These are phyloP conservation scores for Myochromella boudieri DNA, from an alignment of 768 basidiomycete species.

Conservation along the genomic window DNA sequence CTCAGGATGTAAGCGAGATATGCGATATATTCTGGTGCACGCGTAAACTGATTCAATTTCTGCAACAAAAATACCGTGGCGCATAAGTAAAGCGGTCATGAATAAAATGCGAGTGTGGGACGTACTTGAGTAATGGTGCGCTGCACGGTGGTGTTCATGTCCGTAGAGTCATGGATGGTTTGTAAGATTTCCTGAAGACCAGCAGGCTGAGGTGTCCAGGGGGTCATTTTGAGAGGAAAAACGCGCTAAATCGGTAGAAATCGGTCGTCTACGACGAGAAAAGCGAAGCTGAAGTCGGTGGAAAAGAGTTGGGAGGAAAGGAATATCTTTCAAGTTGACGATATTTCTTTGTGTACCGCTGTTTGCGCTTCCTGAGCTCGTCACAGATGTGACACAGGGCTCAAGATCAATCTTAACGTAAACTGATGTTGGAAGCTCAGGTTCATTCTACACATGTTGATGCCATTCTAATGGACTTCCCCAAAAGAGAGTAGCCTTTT, in stretches of 20 bases:
- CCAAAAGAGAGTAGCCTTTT: neutral
- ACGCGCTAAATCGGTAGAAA: slow-evolving; percentile 34
- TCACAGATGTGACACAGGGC: slow-evolving; percentile 20
- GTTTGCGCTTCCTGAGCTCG: slow-evolving; percentile 9
- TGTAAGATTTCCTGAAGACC: slow-evolving; percentile 90
- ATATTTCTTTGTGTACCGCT: slow-evolving; percentile 24
- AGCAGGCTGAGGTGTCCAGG: slow-evolving; percentile 83
- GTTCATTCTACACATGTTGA: no score
- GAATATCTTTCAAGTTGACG: slow-evolving; percentile 23
- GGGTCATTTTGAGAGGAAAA: slow-evolving; percentile 50
- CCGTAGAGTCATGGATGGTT: slow-evolving; percentile 90
- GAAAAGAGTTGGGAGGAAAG: slow-evolving; percentile 12
- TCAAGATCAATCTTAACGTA: neutral
- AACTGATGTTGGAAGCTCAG: slow-evolving; percentile 7
- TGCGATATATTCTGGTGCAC: slow-evolving; percentile 90
- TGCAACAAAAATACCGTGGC: slow-evolving; percentile 27
- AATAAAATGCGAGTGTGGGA: slow-evolving; percentile 17
- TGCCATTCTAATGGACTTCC: neutral
- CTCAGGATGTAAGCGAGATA: slow-evolving; percentile 95
- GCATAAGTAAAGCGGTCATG: slow-evolving; percentile 20
- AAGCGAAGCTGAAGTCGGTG: slow-evolving; percentile 23
- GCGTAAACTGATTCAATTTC: slow-evolving; percentile 88
- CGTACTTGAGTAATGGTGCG: slow-evolving; percentile 79
- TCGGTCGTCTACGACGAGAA: slow-evolving; percentile 19
- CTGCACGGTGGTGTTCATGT: slow-evolving; percentile 74